Conservation (phyloP, 225 moss, liverwort and hornwort species). For the Marchantia polymorpha region DNA sequence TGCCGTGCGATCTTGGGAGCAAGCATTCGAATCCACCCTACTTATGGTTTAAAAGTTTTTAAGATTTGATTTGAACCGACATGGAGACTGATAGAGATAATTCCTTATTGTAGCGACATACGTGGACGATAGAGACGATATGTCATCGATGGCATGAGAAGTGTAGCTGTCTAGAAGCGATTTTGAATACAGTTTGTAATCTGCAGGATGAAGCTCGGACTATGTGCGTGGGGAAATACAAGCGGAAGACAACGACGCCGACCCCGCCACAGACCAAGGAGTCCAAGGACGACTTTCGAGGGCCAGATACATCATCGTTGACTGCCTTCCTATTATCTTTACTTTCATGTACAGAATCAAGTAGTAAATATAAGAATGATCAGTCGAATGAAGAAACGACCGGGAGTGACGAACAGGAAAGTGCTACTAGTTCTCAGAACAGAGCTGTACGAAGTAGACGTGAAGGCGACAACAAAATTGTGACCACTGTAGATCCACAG, state of each 20-base stretch:
- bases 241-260: conserved; percentile 13
- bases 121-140: too few relatives aligned
- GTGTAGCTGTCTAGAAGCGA: too few relatives aligned
- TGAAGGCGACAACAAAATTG: conserved; percentile 25
- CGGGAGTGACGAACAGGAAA: conserved; percentile 27
- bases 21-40: too few relatives aligned
- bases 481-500: conserved; percentile 29
- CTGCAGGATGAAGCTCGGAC: conserved; percentile 45
- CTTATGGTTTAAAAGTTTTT: too few relatives aligned
- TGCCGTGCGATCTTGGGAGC: background rate
- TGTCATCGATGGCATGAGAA: background rate
- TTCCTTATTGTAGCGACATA: too few relatives aligned
- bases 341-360: conserved; percentile 60
- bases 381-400: conserved; percentile 33
- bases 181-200: background rate
- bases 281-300: conserved; percentile 48
- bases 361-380: conserved; percentile 33
- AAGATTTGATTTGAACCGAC: too few relatives aligned
- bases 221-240: conserved; percentile 28
- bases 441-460: conserved; percentile 24
- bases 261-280: conserved; percentile 13
- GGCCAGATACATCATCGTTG: conserved; percentile 95
- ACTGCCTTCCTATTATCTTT: conserved; percentile 76
- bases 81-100: too few relatives aligned
- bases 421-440: conserved; percentile 31